Conservation (phyloP, 2,329 filamentous ascomycete genomes). For the Madurella mycetomatis region DNA sequence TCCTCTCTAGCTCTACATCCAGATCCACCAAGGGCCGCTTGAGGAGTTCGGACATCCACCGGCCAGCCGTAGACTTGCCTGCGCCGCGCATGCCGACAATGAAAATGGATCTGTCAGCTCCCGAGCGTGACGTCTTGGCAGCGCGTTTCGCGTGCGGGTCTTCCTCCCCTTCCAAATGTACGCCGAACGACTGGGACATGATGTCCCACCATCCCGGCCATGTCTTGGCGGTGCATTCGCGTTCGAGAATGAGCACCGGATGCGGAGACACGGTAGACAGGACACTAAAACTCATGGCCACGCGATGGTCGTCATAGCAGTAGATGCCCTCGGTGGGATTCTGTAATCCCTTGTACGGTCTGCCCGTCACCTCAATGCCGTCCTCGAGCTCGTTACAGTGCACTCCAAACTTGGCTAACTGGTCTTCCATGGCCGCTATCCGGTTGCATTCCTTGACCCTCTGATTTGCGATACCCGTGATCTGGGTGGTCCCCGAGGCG, state of each 20-base stretch:
- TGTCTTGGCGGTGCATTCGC: slow-evolving; percentile 92
- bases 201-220: slow-evolving; percentile 99
- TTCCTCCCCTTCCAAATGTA: slow-evolving; percentile 72
- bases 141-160: slow-evolving; percentile 29
- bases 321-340: slow-evolving; percentile 65
- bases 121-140: slow-evolving; percentile 31
- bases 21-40: slow-evolving; percentile 78
- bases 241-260: slow-evolving; percentile 75
- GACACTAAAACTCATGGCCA: slow-evolving; percentile 98
- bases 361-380: slow-evolving; percentile 72
- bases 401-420: slow-evolving; percentile 91
- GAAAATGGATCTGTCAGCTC: slow-evolving; percentile 66
- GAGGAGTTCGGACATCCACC: slow-evolving; percentile 74
- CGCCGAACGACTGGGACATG: slow-evolving; percentile 71
- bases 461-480: slow-evolving; percentile 94
- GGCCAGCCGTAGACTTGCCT: slow-evolving; percentile 89
- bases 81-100: slow-evolving; percentile 97
- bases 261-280: slow-evolving; percentile 67
- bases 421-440: slow-evolving; percentile 90
- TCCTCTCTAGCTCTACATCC: slow-evolving; percentile 77
- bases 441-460: slow-evolving; percentile 97
- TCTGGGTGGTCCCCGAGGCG: slow-evolving; percentile 75
- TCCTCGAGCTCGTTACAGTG: slow-evolving; percentile 83
- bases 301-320: slow-evolving; percentile 96
- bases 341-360: slow-evolving; percentile 42